These are phyloP conservation scores for Sporothrix brasiliensis DNA, from an alignment of 2,329 filamentous ascomycete genomes.

Conservation along the genomic window DNA sequence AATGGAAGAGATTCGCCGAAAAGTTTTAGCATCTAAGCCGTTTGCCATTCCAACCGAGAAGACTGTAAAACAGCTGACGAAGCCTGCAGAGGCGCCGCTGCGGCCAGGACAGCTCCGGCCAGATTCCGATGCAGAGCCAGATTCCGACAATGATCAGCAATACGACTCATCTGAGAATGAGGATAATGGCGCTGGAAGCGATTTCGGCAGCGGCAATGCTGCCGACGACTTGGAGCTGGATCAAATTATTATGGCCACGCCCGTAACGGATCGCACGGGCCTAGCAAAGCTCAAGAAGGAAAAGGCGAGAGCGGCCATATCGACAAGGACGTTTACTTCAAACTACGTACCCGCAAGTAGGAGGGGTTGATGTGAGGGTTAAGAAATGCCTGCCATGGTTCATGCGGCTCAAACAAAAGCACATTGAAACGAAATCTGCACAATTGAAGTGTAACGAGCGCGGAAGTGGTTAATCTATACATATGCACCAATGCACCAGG, in stretches of 20 bases:
- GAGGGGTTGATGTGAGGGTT: conserved; percentile 44
- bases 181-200: neutral
- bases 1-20: conserved; percentile 89
- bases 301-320: conserved; percentile 51
- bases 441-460: neutral
- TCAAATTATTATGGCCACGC: conserved; percentile 87
- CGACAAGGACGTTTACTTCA: conserved; percentile 57
- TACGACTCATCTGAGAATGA: conserved; percentile 29
- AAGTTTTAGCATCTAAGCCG: conserved; percentile 87
- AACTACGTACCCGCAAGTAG: conserved; percentile 54
- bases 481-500: neutral
- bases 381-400: neutral
- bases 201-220: conserved; percentile 49
- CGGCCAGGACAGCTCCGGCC: conserved; percentile 59
- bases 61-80: conserved; percentile 48
- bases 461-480: neutral
- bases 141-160: conserved; percentile 61
- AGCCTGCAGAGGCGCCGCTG: conserved; percentile 65
- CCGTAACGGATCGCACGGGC: conserved; percentile 83
- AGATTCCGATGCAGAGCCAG: conserved; percentile 70
- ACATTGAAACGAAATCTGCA: neutral
- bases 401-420: neutral
- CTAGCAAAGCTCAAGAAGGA: conserved; percentile 60
- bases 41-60: conserved; percentile 65
- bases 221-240: conserved; percentile 82